Base-by-base conservation (phyloP, 345 rosid genomes). In the Eucalyptus albens region DNA sequence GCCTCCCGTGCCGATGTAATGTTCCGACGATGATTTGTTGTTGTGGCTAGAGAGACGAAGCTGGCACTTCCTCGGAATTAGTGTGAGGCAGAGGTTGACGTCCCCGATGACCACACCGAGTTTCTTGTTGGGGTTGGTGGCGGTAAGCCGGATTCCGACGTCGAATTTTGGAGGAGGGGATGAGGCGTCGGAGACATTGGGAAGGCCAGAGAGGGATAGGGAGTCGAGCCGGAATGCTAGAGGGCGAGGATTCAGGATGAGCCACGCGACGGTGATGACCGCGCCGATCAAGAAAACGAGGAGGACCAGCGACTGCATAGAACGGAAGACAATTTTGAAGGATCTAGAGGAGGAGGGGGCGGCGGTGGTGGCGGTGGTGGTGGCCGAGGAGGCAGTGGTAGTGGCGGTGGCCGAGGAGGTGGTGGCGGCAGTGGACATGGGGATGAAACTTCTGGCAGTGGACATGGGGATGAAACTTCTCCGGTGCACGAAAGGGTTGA, bases 1-100 rank as follows among this genome's bases (percentile, higher is more conserved):
- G 45, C 3, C 27, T 40, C 5, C 3, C 45, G 2, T 2, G 11
- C 45, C 0, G 45, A 72, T 72, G 5, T 11, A 5, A 19, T 37
- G 6, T 37, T 17, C 82, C 22, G 26, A 37, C 8, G 45, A 19
- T 72, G 82, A 37, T 72, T 22, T 72, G 26, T 19, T 11, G 14
- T 33, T 19, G 82, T 72, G 45, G 82, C 27, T 72, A 22, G 44
- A 37, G 27, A 19, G 82, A 37, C 4, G 27, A 9, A 19, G 44
- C 27, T 21, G 15, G 82, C 2, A 22, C 44, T 40, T 21, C 15
- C 7, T 12, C 45, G 22, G 26, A 72, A 17, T 9, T 17, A 37
- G 27, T 19, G 26, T 1, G 26, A 72, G 27, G 82, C 6, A 56
- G 77, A 5, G 15, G 45, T 37, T 11, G 45, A 72, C 82, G 45